These are phyloP conservation scores for Fusarium staphyleae DNA, from an alignment of 2,329 filamentous ascomycete species.

Conservation along the genomic window DNA sequence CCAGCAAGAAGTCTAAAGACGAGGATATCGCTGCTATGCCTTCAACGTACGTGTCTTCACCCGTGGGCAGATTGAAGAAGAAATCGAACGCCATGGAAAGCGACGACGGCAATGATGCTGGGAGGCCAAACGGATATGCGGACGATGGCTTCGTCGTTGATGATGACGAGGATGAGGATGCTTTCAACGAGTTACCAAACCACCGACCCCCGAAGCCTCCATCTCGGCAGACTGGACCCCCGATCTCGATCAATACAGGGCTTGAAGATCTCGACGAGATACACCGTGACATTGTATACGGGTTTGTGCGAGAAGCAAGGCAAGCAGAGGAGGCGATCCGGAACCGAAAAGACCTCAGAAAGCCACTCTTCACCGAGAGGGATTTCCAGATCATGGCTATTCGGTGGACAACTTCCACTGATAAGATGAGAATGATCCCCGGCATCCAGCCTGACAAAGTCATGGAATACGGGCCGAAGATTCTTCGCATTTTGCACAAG, in stretches of 20 bases:
- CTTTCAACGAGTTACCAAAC: slow-evolving; percentile 54
- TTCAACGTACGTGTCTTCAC: slow-evolving; percentile 61
- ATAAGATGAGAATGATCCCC: slow-evolving; percentile 68
- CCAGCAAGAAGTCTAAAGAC: slow-evolving; percentile 48
- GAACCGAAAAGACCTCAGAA: slow-evolving; percentile 62
- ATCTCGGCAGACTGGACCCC: slow-evolving; percentile 54
- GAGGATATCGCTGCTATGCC: slow-evolving; percentile 52
- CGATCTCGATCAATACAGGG: slow-evolving; percentile 64
- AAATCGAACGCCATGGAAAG: slow-evolving; percentile 37
- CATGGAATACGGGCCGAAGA: slow-evolving; percentile 63
- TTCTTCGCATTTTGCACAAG: slow-evolving; percentile 65
- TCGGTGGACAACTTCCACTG: slow-evolving; percentile 66
- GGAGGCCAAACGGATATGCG: slow-evolving; percentile 56
- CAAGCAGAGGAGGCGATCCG: slow-evolving; percentile 66
- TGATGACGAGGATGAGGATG: slow-evolving; percentile 49
- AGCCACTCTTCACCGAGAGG: slow-evolving; percentile 71
- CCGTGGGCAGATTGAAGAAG: slow-evolving; percentile 49
- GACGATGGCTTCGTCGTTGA: slow-evolving; percentile 59
- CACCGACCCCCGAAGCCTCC: slow-evolving; percentile 49
- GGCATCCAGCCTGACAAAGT: slow-evolving; percentile 71
- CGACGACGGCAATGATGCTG: slow-evolving; percentile 49
- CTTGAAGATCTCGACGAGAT: slow-evolving; percentile 63
- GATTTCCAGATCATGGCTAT: slow-evolving; percentile 78
- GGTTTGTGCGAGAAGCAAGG: slow-evolving; percentile 71
- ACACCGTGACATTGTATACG: slow-evolving; percentile 68